Base-by-base conservation (phyloP, 1,284 basidiomycete species). In the Melampsora larici-populina region DNA sequence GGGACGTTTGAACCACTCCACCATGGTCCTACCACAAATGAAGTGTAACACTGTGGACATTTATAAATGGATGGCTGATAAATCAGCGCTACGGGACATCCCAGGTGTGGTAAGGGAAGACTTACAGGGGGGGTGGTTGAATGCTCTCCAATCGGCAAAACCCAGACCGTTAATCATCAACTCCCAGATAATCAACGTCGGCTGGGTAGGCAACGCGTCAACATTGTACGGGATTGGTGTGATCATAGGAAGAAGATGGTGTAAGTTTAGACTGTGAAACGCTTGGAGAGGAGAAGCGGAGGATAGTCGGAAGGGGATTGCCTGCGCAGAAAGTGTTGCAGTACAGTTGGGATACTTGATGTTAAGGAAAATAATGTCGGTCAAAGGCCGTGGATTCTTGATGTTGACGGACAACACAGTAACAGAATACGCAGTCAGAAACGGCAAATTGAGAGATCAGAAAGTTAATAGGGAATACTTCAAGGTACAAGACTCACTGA, bases 271-370 rank as follows among this genome's bases (percentile, higher is more conserved):
- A 18, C 26, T 70, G 9, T 9, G 9, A 36, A 36, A 9, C 4
- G 36, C 4, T 36, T 36, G 5, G 31, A 21, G 9, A 4, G 9
- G 4, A 17, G 49, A 7, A 21, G 29, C 9, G 18, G 29, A 17
- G 1, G n/a, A 6, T 9, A 7, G 1, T 1, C 9, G 36, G 36
- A 55, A 6, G 13, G 21, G 48, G 5, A 70, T 70, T 29, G 40
- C 68, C 21, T 70, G 48, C 17, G 40, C 51, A 4, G 68, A 70
- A 18, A 70, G 13, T 24, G 68, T 70, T 26, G 68, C 46, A n/a
- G 29, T 70, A 1, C 0, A 43, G 15, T 13, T 55, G 24, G 51
- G 51, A 24, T 21, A 21, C 6, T 4, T 71, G 6, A 71, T 71
- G 69, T 26, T 71, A 9, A 36, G 36, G 36, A 4, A 9, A 8